Evolutionary conservation across 192 early-diverging fungal species (phyloP), one percentile per base, ranked within the genome.

Genomic region (Geranomyces variabilis): DNA sequence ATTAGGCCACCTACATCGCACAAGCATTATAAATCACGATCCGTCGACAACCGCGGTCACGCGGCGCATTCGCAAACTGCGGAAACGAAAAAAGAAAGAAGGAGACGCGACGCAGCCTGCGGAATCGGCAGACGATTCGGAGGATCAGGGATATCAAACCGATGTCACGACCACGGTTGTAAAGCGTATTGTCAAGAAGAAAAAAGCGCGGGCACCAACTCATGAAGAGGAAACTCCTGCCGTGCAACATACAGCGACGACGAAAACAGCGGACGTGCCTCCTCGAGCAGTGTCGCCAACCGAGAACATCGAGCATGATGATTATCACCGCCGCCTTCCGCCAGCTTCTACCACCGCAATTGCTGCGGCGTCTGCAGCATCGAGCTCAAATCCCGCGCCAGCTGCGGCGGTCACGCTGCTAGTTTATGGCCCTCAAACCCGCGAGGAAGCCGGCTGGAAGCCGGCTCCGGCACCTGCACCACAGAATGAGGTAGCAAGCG

Each of bases 131-230:
- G 63, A 29, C 17, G 36, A 65, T 3, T n/a, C 36, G 46, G 64
- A 22, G 24, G 64, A 33, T 9, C 19, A 43, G 28, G 60, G 36
- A 6, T 29, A 41, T 30, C 14, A 62, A 34, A 62, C 14, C 12
- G 28, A 62, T 13, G 24, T 36, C 9, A 62, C 60, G 33, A 41
- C 31, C 7, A 41, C 4, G 1, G 29, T 62, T 9, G 8, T 29
- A 29, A 41, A 41, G 60, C n/a, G 60, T 21, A n/a, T 41, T 13
- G n/a, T 41, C 31, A 62, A 62, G 51, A 53, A 62, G 28, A 62
- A 62, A 26, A n/a, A 0, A 30, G 28, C 7, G 8, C 31, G 29
- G 60, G 22, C 7, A 26, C 9, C 0, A 41, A 9, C 30, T 5
- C 34, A n/a, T 30, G 60, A 41, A n/a, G n/a, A n/a, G 13, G 12